Base-by-base conservation (phyloP, 257 asterid species). In the Fraxinus pennsylvanica region DNA sequence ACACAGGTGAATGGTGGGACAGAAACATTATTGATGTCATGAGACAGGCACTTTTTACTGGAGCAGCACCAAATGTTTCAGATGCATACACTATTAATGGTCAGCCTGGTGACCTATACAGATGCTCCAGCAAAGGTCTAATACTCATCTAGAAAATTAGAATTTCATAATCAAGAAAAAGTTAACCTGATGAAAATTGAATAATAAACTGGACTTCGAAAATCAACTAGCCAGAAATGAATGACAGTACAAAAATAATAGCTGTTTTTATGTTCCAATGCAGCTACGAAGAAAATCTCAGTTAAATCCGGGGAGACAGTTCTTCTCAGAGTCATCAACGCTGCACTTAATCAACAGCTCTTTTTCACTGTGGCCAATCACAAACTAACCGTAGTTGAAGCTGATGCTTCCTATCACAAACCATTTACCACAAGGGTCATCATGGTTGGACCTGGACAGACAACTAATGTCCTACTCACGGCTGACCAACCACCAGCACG, bases 1-100 rank as follows among this genome's bases (percentile, higher is more conserved):
- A 25, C 15, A 72, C 90, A 92, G 97, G 97, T 25, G 96, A 92
- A 85, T 92, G 97, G 97, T 92, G 97, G 97, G 50, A 88, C n/a
- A 83, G 89, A 69, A 94, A 92, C 78, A 88, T 90, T 85, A 79
- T 85, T 32, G 84, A 84, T 33, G 85, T 92, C 9, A 74, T 83
- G 74, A 76, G 84, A 57, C 96, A 88, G 81, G 89, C 97, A 5
- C 61, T 70, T n/a, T 90, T 92, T 33, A 89, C 87, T 1, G 97
- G 97, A 41, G 92, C 90, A 45, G 92, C 92, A 78, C 97, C 97
- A 14, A 90, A 90, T 82, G 84, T 75, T 36, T 92, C 94, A 3
- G 87, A 92, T 83, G 97, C 97, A 25, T 91, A 86, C 80, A 91
- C 97, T 33, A 90, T 91, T 82, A 91, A 91, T 65, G 97, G 97